These are phyloP conservation scores for Secale cereale DNA, from an alignment of 176 grass and related monocot species.

Conservation along the genomic window DNA sequence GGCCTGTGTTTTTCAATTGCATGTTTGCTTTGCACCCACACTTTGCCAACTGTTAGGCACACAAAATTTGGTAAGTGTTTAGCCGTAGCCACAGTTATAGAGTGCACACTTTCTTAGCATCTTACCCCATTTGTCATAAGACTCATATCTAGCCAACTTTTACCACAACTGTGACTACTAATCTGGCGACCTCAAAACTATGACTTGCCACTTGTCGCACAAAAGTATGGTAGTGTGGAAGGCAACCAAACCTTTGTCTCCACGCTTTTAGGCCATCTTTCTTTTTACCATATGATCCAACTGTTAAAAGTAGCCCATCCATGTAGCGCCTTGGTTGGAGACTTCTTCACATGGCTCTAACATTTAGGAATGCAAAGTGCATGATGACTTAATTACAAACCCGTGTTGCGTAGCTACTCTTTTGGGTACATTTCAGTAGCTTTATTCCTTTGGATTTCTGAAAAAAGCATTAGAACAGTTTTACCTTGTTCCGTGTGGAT, in stretches of 20 bases:
- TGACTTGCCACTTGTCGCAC: neutral
- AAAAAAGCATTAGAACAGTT: neutral
- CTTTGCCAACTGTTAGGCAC: neutral
- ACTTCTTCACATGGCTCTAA: neutral
- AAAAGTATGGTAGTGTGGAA: neutral
- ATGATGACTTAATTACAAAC: neutral
- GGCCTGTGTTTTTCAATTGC: neutral
- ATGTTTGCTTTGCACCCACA: neutral
- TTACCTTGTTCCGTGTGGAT: neutral
- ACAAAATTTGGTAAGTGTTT: neutral
- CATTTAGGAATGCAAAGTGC: neutral
- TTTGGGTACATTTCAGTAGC: neutral
- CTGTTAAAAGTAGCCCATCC: neutral
- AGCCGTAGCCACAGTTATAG: neutral
- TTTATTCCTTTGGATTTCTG: neutral
- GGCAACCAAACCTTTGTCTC: neutral
- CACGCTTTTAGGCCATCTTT: neutral
- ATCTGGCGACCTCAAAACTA: neutral
- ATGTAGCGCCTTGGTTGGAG: neutral
- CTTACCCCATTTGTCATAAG: neutral
- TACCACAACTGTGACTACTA: neutral
- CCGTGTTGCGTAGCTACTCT: neutral
- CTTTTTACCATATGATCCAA: neutral
- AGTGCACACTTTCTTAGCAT: neutral
- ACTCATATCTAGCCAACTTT: neutral